A percentile compares a stretch with the other conserved stretches of the same genome.
Conservation (phyloP, 805 yeast genomes). For the Starmerella potacharoeniae region DNA sequence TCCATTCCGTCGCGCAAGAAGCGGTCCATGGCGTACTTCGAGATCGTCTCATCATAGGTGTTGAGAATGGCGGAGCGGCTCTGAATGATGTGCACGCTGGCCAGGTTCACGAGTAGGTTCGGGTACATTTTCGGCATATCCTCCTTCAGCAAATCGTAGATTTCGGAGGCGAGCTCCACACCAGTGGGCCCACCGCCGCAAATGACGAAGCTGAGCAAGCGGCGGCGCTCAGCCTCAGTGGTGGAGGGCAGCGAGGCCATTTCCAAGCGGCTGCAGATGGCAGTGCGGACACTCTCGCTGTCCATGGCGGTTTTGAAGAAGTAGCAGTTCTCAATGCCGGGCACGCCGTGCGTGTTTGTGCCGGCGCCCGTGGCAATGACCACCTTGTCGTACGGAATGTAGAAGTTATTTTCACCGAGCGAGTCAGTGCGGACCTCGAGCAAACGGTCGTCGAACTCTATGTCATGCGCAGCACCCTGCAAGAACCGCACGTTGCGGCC, state of each 20-base stretch:
- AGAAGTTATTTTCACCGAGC: constrained; percentile 33
- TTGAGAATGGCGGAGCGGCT: constrained; percentile 56
- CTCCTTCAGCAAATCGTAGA: constrained; percentile 54
- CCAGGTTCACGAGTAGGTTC: constrained; percentile 46
- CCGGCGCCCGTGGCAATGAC: constrained; percentile 61
- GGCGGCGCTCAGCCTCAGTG: constrained; percentile 49
- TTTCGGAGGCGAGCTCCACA: constrained; percentile 63
- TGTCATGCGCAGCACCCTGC: constrained; percentile 50
- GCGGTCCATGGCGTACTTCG: constrained; percentile 53
- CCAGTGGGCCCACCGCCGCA: constrained; percentile 75
- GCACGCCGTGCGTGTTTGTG: constrained; percentile 59
- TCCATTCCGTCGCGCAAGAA: constrained; percentile 54
- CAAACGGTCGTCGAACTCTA: constrained; percentile 45
- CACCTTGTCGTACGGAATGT: constrained; percentile 60
- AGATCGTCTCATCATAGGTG: constrained; percentile 54
- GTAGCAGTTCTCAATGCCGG: constrained; percentile 51
- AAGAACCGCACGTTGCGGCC: constrained; percentile 48
- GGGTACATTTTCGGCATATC: constrained; percentile 50
- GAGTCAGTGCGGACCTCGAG: constrained; percentile 43
- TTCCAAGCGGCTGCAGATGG: constrained; percentile 46
- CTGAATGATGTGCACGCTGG: constrained; percentile 58
- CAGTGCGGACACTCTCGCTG: constrained; percentile 44
- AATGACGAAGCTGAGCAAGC: constrained; percentile 49
- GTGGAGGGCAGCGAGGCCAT: constrained; percentile 56
- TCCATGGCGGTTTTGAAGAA: constrained; percentile 58